Evolutionary conservation across 306 rosid species (phyloP).

Genomic region (Ammopiptanthus mongolicus): DNA sequence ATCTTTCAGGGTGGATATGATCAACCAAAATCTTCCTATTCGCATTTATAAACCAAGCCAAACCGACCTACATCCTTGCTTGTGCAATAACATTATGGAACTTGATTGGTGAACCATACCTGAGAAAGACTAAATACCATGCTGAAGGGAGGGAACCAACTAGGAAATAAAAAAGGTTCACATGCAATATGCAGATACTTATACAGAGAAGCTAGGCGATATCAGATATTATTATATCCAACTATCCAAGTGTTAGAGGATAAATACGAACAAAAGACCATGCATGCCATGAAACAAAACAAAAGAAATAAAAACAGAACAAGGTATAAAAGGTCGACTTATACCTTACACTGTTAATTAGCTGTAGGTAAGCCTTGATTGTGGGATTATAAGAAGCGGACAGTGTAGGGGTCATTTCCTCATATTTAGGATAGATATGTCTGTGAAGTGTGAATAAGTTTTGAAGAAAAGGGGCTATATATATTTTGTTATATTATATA

Average conservation of each 20-base stretch:
- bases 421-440: background rate
- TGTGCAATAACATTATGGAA: background rate
- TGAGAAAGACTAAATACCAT: background rate
- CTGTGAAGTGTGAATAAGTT: background rate
- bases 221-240: background rate
- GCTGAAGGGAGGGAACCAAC: background rate
- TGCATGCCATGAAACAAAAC: background rate
- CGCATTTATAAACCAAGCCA: background rate
- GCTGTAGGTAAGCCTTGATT: too few relatives aligned
- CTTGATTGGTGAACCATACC: background rate
- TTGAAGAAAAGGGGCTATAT: background rate
- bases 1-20: background rate
- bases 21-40: background rate
- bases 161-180: background rate
- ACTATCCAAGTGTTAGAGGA: background rate
- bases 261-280: background rate
- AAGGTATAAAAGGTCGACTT: background rate
- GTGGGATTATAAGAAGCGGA: too few relatives aligned
- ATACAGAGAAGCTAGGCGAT: background rate
- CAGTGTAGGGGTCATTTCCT: background rate
- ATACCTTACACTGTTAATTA: background rate
- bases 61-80: background rate
- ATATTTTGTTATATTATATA: background rate
- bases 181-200: background rate
- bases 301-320: background rate